Conservation (phyloP, 129 eudicot species). For the Lactuca saligna region DNA sequence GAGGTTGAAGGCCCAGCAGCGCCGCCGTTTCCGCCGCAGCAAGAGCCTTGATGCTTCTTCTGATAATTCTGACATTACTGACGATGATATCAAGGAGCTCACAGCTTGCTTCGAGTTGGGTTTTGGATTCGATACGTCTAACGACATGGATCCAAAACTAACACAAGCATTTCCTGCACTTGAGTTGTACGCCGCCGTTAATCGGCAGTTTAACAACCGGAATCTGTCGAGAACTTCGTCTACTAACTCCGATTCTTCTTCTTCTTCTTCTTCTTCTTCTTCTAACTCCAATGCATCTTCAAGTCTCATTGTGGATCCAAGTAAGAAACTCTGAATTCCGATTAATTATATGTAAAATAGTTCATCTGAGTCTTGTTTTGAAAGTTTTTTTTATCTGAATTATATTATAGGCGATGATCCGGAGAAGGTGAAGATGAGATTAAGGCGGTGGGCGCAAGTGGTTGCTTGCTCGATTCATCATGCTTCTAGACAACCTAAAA, state of each 20-base stretch:
- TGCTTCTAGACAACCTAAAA: slow-evolving; percentile 19
- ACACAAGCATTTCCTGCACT: slow-evolving; percentile 64
- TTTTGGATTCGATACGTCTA: slow-evolving; percentile 57
- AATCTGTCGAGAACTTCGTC: slow-evolving; percentile 46
- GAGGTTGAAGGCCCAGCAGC: slow-evolving; percentile 33
- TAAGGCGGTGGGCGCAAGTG: slow-evolving; percentile 62
- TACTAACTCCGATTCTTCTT: slow-evolving; percentile 26
- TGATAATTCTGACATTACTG: slow-evolving; percentile 21
- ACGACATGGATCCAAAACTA: slow-evolving; percentile 54
- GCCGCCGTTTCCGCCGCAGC: slow-evolving; percentile 18
- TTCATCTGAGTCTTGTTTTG: background rate
- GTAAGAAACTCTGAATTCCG: slow-evolving; percentile 28
- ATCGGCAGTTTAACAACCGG: slow-evolving; percentile 22
- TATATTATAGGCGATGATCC: slow-evolving; percentile 47
- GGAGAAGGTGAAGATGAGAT: slow-evolving; percentile 43
- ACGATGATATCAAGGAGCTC: slow-evolving; percentile 72
- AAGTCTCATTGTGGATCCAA: slow-evolving; percentile 36
- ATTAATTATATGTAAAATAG: background rate
- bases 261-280: slow-evolving; percentile 26
- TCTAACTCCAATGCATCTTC: slow-evolving; percentile 14
- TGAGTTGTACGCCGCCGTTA: slow-evolving; percentile 61
- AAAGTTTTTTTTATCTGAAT: background rate
- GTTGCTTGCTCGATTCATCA: slow-evolving; percentile 57
- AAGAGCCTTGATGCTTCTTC: slow-evolving; percentile 32
- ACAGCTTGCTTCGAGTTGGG: slow-evolving; percentile 73